phyloP scores from a whole-genome alignment of 2,329 filamentous ascomycete species.

The Sclerotinia minor region DNA sequence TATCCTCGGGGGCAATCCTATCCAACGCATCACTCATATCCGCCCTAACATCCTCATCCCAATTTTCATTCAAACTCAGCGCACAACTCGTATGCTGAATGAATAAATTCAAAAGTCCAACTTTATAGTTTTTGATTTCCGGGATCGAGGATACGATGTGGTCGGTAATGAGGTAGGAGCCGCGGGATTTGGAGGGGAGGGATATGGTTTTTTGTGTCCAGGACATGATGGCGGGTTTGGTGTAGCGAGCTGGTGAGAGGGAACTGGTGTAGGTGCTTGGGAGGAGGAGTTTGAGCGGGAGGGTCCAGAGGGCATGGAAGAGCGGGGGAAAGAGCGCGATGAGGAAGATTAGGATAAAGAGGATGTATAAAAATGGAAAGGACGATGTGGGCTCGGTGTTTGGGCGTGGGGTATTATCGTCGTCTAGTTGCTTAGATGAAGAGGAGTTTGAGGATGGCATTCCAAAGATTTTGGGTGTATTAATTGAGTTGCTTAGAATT shows the following conservation, averaged over 20 bases:
- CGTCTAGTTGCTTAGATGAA: conserved; percentile 16
- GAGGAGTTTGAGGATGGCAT: conserved; percentile 31
- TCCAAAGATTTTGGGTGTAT: conserved; percentile 15
- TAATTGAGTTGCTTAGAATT: conserved; percentile 22
- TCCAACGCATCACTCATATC: conserved; percentile 93
- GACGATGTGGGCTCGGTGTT: conserved; percentile 30
- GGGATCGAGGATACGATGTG: conserved; percentile 69
- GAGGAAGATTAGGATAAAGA: conserved; percentile 52
- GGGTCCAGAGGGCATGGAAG: conserved; percentile 54
- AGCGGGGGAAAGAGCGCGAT: conserved; percentile 53
- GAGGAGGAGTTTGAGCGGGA: conserved; percentile 48
- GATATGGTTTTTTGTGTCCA: conserved; percentile 86
- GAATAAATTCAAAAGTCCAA: conserved; percentile 85
- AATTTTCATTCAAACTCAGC: conserved; percentile 91
- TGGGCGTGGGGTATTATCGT: conserved; percentile 26
- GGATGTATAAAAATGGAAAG: conserved; percentile 42
- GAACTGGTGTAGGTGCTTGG: conserved; percentile 29
- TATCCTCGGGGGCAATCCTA: conserved; percentile 81
- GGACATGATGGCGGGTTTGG: conserved; percentile 50
- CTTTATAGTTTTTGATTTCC: conserved; percentile 79
- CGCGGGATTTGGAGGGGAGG: conserved; percentile 73
- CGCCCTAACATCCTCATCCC: conserved; percentile 76
- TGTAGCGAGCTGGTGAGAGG: conserved; percentile 47
- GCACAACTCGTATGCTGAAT: conserved; percentile 94
- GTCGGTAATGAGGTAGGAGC: conserved; percentile 87